Percentiles rank a stretch among this genome's conserved stretches.
phyloP scores from a whole-genome alignment of 352 stramenopile species.

The Phytopythium chamaehyphon region DNA sequence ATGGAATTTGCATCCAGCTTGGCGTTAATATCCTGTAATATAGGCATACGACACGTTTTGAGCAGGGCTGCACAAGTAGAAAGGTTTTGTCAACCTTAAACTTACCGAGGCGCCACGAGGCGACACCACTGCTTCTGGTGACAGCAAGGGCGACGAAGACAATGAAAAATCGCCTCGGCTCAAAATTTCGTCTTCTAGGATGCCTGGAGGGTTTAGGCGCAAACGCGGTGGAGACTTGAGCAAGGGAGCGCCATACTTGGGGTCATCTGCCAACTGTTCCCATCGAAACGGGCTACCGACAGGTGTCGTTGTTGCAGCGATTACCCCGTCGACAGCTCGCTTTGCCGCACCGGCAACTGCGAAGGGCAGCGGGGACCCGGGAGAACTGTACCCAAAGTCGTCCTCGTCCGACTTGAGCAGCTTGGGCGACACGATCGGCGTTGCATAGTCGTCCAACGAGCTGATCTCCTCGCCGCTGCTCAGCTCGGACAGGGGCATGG shows the following conservation, averaged over 20 bases:
- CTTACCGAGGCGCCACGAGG: slow-evolving; percentile 41
- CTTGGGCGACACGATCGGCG: slow-evolving; percentile 53
- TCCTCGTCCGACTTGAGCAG: slow-evolving; percentile 43
- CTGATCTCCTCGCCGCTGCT: slow-evolving; percentile 41
- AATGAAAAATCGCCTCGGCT: slow-evolving; percentile 15
- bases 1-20: slow-evolving; percentile 39
- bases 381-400: slow-evolving; percentile 47
- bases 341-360: slow-evolving; percentile 23
- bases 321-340: slow-evolving; percentile 1
- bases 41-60: too few relatives aligned
- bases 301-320: slow-evolving; percentile 6
- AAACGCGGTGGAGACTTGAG: slow-evolving; percentile 41
- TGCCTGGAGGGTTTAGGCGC: slow-evolving; percentile 28
- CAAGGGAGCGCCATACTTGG: slow-evolving; percentile 49
- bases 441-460: slow-evolving; percentile 59
- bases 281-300: slow-evolving; percentile 59
- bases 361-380: slow-evolving; percentile 67
- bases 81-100: too few relatives aligned
- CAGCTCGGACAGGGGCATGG: slow-evolving; percentile 26
- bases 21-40: slow-evolving; percentile 19
- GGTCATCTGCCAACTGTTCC: slow-evolving; percentile 60
- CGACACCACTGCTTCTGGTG: slow-evolving; percentile 31
- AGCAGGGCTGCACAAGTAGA: not conserved
- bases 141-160: slow-evolving; percentile 18
- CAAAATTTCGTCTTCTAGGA: slow-evolving; percentile 33